Evolutionary conservation across 495 filamentous ascomycete genomes (phyloP), one percentile per base, ranked within the genome.

Genomic region (Extremus antarcticus): DNA sequence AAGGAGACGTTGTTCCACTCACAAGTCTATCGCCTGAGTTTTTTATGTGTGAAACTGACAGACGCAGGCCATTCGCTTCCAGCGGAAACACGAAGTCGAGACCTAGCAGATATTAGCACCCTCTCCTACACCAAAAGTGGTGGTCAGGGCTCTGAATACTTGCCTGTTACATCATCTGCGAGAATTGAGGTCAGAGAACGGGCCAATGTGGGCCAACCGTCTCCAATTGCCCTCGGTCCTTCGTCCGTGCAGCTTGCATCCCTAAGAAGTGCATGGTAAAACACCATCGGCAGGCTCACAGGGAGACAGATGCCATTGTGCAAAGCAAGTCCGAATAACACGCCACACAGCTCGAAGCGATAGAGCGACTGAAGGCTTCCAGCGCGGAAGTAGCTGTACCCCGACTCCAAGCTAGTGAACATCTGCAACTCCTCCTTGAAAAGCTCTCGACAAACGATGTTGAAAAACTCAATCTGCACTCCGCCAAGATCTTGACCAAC

Each of bases 401-500:
- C 79, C 0, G 85, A 88, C 40, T 77, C 71, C 3, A 76, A 70
- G 63, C 84, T 78, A 0, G 83, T 83, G 67, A 96, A 96, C 64
- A 73, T 64, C 0, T 71, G 71, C 73, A 29, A 7, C 15, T 45
- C 19, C 41, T 88, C 81, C 64, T 88, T 75, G 23, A 96, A 70
- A 2, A 83, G 85, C 63, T 94, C 84, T 3, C 74, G 79, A 60
- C 94, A 80, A 50, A 86, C 80, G 38, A 95, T 63, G 29, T 86
- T 81, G 71, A 98, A 96, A 69, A 95, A 97, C 55, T 98, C 92
- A 64, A 91, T 90, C 57, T 94, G 88, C 2, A 97, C 88, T 48
- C 92, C 92, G 51, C 92, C 92, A 53, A 90, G 86, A 69, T 98
- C 92, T 19, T 91, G 76, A 1, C 92, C 92, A 63, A 94, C 85